Evolutionary conservation across 139 green algal species (phyloP), one percentile per base, ranked within the genome.

Genomic region (Picocystis salinarum): DNA sequence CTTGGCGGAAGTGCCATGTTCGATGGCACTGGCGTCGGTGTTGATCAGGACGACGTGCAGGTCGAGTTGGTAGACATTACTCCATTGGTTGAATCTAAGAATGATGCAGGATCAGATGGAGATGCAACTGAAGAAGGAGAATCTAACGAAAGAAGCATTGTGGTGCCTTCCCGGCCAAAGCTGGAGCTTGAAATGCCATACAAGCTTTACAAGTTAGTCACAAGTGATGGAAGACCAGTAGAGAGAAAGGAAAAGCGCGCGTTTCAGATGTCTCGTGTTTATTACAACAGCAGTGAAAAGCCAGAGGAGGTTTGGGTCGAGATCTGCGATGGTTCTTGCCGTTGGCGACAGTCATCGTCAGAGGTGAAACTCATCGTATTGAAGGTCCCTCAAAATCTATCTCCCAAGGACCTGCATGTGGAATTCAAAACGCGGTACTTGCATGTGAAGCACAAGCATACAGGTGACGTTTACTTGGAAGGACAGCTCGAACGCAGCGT

Each of bases 241-340:
- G 70, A 80, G 45, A 56, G 77, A 3, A 33, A 55, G 5, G 56
- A 73, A 23, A 82, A 80, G 52, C 71, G 83, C 51, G 69, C 73
- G 1, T 90, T 88, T 42, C 56, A 52, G 30, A 77, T 90, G 55
- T 61, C 53, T 10, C 52, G 74, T 10, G 74, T 82, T 13, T 50
- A 67, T 36, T 80, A 84, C 45, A 26, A 61, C 39, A 46, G 36
- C 17, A 31, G 45, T 25, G 46, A 55, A 28, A 6, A 15, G 3
- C 13, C 23, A 6, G 44, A 67, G 20, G 51, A 69, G 50, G 51
- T 76, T 18, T 86, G 67, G 64, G 58, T 66, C 1, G 49, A 88
- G 56, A 20, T 67, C 7, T 42, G 42, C 1, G 75, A 83, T 39
- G 55, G 56, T n/a, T 53, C 42, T 19, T 76, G 56, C 53, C 62